Evolutionary conservation across 257 asterid genomes (phyloP), one percentile per base, ranked within the genome.

Genomic region (Plantago ovata): DNA sequence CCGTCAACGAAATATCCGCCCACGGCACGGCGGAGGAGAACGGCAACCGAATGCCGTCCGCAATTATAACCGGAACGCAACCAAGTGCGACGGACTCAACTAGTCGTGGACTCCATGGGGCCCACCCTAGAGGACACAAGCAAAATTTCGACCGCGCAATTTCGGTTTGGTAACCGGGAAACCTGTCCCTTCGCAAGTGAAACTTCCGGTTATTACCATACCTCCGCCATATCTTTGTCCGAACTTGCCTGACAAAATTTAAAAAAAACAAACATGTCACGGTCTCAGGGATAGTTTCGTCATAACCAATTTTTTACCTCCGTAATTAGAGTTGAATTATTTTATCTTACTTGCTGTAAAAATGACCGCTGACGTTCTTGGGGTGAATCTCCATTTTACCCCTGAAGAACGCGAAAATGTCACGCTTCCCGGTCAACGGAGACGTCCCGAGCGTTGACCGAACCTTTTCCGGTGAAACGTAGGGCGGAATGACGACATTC

Each of bases 371-470:
- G 66, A 87, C 81, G 64, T 87, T 91, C 67, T 87, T 91, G 20
- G 98, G 98, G 46, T 83, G 87, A 4, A 84, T 65, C 66, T 91
- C 98, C 96, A 91, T 91, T 83, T 91, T 91, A 48, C 96, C 96
- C 76, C 95, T 67, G 62, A 87, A 87, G 60, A 84, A 85, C 4
- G 86, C 89, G 44, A 84, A 91, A 54, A 85, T 81, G 65, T 81
- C 91, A 10, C 96, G 86, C 23, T 53, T 77, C 16, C 84, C 82
- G 4, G 56, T 58, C 22, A 78, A 28, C 50, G 88, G 79, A 53
- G 72, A 74, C 58, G 56, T 64, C 0, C 69, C 68, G n/a, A 86
- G 68, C 23, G 96, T 89, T 46, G 60, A 38, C 49, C 76, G 77
- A 52, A 93, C 68, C 9, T 70, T 77, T 55, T 70, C 86, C 84